These are phyloP conservation scores for Populus hybrid DNA, from an alignment of 441 rosid species.

Conservation along the genomic window DNA sequence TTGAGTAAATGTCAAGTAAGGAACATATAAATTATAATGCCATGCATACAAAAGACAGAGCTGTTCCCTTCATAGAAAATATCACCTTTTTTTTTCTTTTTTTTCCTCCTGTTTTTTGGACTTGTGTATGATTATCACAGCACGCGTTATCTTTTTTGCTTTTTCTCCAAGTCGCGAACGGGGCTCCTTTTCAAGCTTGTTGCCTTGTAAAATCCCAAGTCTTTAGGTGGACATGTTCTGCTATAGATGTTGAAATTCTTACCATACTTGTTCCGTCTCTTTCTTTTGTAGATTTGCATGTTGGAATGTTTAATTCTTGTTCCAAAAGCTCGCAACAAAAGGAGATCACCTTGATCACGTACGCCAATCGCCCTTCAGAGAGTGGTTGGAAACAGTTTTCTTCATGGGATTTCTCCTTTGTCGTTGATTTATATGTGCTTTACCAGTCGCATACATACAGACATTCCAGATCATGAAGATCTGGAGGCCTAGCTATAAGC, in stretches of 20 bases:
- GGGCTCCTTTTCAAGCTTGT: slow-evolving; percentile 10
- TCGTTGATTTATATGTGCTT: not conserved
- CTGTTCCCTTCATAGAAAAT: slow-evolving; percentile 5
- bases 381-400: not conserved
- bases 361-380: not conserved
- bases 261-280: not conserved
- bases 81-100: not conserved
- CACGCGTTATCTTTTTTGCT: slow-evolving; percentile 37
- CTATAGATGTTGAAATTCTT: not conserved
- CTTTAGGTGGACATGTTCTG: slow-evolving; percentile 8
- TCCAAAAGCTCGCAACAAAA: slow-evolving; percentile 5
- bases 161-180: slow-evolving; percentile 19
- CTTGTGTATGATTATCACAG: slow-evolving; percentile 31
- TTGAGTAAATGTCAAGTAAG: slow-evolving; percentile 30
- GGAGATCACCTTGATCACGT: not conserved
- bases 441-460: not conserved
- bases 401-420: not conserved
- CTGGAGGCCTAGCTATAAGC: not conserved
- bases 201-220: not conserved
- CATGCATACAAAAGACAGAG: too few relatives aligned
- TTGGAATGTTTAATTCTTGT: slow-evolving; percentile 27
- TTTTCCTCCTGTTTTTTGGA: slow-evolving; percentile 22
- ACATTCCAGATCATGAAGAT: not conserved
- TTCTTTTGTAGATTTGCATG: slow-evolving; percentile 23
- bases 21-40: slow-evolving; percentile 8